phyloP scores from a whole-genome alignment of 345 rosid genomes.

The Ceriops tagal region DNA sequence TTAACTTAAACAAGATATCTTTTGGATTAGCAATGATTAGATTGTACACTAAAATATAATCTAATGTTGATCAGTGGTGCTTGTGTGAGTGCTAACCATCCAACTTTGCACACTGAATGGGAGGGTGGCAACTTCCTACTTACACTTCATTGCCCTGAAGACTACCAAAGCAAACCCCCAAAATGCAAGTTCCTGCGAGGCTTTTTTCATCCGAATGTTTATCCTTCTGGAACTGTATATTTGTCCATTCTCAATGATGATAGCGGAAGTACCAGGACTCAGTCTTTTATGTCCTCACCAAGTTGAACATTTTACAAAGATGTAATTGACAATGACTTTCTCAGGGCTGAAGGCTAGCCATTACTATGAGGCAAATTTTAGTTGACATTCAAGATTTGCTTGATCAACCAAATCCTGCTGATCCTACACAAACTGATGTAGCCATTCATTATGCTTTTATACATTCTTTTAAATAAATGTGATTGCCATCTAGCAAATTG shows the following conservation, averaged over 20 bases:
- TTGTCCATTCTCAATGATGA: conserved; percentile 11
- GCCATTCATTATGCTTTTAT: too few species aligned
- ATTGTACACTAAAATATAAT: too few species aligned
- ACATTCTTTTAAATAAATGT: not conserved
- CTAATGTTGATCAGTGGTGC: too few species aligned
- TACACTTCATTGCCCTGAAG: not conserved
- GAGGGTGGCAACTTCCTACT: conserved; percentile 6
- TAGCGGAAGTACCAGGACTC: not conserved
- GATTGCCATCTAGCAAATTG: not conserved
- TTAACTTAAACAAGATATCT: too few species aligned
- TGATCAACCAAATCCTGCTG: conserved; percentile 6
- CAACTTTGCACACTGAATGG: conserved; percentile 4
- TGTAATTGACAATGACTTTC: not conserved
- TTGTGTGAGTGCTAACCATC: too few species aligned
- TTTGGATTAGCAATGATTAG: too few species aligned
- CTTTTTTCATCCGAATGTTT: conserved; percentile 7
- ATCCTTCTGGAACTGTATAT: conserved; percentile 10
- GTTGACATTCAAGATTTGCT: conserved; percentile 14
- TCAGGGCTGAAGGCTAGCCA: conserved; percentile 10
- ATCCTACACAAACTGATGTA: conserved; percentile 11
- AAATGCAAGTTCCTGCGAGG: conserved; percentile 9
- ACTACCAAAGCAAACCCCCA: conserved; percentile 9
- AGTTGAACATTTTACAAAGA: too few species aligned
- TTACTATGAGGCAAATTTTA: conserved; percentile 4
- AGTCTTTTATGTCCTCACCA: too few species aligned